phyloP scores from a whole-genome alignment of 1,284 basidiomycete species.

The Phellopilus nigrolimitatus region DNA sequence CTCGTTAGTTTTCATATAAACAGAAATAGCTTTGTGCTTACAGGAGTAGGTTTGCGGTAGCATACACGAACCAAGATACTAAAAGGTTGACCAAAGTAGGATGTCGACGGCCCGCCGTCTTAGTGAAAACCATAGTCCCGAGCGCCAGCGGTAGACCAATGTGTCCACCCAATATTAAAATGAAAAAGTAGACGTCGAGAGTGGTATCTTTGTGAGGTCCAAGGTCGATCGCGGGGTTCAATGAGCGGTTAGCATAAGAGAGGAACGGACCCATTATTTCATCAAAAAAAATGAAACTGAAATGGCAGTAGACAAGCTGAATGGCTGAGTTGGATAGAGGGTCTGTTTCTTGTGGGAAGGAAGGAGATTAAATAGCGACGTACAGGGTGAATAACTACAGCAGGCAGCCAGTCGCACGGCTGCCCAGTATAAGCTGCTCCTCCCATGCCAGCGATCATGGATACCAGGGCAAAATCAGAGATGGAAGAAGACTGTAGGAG shows the following conservation, averaged over 20 bases:
- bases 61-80: conserved; percentile 11
- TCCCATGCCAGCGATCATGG: too few species aligned
- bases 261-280: conserved; percentile 10
- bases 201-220: conserved; percentile 12
- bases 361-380: too few species aligned
- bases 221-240: conserved; percentile 17
- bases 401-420: too few species aligned
- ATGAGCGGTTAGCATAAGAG: background rate
- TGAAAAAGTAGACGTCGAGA: conserved; percentile 9
- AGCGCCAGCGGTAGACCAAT: conserved; percentile 16
- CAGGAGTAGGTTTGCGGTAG: conserved; percentile 18
- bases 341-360: too few species aligned
- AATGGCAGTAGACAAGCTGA: too few species aligned
- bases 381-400: too few species aligned
- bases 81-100: conserved; percentile 16
- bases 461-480: too few species aligned
- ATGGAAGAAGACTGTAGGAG: too few species aligned
- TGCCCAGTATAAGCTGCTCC: too few species aligned
- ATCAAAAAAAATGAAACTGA: background rate
- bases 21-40: background rate
- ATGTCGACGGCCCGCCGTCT: conserved; percentile 9
- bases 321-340: too few species aligned
- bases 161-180: conserved; percentile 16
- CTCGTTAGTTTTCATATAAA: background rate
- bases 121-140: conserved; percentile 13